A percentile compares a stretch with the other conserved stretches of the same genome.
Evolutionary conservation across 306 rosid genomes (phyloP).

Genomic region (Prunus persica): DNA sequence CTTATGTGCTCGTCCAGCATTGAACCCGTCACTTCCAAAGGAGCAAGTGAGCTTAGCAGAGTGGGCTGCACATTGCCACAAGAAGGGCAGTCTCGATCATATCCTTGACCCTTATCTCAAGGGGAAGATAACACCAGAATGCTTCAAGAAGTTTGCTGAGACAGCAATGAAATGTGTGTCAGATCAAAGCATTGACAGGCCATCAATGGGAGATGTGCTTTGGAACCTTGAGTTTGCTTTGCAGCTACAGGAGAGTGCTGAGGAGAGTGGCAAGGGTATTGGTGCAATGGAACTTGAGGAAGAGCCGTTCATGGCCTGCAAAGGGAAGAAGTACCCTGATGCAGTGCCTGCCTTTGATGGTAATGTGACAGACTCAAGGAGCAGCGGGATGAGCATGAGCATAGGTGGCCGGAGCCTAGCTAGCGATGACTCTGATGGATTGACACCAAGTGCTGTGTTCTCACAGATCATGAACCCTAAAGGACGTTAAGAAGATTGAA

Average conservation of each 20-base stretch:
- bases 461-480: constrained; percentile 99
- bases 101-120: constrained; percentile 77
- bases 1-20: constrained; percentile 93
- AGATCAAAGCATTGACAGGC: constrained; percentile 96
- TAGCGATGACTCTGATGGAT: constrained; percentile 91
- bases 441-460: constrained; percentile 97
- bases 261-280: constrained; percentile 67
- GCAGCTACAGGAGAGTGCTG: constrained; percentile 99
- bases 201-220: constrained; percentile 96
- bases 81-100: constrained; percentile 85
- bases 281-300: constrained; percentile 43
- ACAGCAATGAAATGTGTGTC: constrained; percentile 97
- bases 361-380: constrained; percentile 75
- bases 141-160: constrained; percentile 91
- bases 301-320: constrained; percentile 46
- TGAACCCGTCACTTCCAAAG: constrained; percentile 85
- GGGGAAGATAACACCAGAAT: constrained; percentile 88
- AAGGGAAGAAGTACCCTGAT: constrained; percentile 70
- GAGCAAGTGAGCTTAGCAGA: constrained; percentile 99
- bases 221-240: constrained; percentile 99
- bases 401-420: constrained; percentile 97
- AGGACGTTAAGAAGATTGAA: constrained; percentile 72
- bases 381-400: constrained; percentile 96
- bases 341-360: constrained; percentile 49
- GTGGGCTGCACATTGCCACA: constrained; percentile 96